Conservation (phyloP, 208 protist species). For the Kentomonas sorsogonicus region DNA sequence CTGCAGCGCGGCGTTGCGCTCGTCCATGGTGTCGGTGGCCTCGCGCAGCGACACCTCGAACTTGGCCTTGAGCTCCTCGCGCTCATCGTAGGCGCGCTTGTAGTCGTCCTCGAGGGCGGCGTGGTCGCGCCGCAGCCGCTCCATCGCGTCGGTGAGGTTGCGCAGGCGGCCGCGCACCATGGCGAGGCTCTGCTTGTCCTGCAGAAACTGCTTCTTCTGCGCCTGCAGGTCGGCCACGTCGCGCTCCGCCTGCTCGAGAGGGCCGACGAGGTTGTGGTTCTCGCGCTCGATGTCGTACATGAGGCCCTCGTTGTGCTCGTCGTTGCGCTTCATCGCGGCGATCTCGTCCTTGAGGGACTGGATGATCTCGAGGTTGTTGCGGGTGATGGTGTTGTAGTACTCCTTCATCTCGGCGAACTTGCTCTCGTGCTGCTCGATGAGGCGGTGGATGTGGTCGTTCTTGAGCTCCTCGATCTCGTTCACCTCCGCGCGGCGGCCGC, state of each 20-base stretch:
- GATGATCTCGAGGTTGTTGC: conserved; percentile 97
- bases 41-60: conserved; percentile 91
- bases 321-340: conserved; percentile 93
- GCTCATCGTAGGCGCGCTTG: conserved; percentile 84
- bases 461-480: conserved; percentile 94
- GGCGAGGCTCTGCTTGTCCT: conserved; percentile 92
- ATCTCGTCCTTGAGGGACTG: conserved; percentile 95
- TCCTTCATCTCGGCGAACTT: conserved; percentile 96
- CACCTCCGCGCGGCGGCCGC: conserved; percentile 89
- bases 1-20: conserved; percentile 79
- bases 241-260: conserved; percentile 86
- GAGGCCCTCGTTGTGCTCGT: conserved; percentile 93
- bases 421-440: conserved; percentile 93
- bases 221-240: conserved; percentile 88
- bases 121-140: conserved; percentile 83
- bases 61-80: conserved; percentile 91
- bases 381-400: conserved; percentile 98
- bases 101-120: conserved; percentile 87
- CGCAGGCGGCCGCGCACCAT: conserved; percentile 75
- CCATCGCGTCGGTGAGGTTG: conserved; percentile 77
- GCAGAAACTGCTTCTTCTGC: conserved; percentile 91
- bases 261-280: conserved; percentile 93
- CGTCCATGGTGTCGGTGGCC: conserved; percentile 78
- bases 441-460: conserved; percentile 95
- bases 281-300: conserved; percentile 97